Evolutionary conservation across 2,329 filamentous ascomycete species (phyloP).

Genomic region (Dendryphion nanum): DNA sequence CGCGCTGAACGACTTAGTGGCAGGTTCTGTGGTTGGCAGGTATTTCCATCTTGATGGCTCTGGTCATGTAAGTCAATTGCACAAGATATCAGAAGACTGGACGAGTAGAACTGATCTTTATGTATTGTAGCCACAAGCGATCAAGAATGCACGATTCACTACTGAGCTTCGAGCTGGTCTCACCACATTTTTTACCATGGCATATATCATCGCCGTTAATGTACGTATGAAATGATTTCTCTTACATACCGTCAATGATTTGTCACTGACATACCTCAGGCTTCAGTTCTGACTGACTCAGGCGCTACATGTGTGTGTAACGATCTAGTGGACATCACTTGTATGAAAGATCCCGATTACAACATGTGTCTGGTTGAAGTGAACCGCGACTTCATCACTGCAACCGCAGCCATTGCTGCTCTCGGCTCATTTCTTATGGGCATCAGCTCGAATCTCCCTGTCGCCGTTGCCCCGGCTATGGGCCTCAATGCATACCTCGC

Average conservation of each 20-base stretch:
- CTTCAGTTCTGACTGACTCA: conserved; percentile 49
- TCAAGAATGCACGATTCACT: conserved; percentile 74
- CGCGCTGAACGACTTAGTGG: conserved; percentile 22
- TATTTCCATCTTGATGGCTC: conserved; percentile 76
- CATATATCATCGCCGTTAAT: conserved; percentile 71
- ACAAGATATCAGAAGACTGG: conserved; percentile 2
- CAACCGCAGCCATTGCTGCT: conserved; percentile 77
- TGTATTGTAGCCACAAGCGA: conserved; percentile 59
- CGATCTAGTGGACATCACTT: conserved; percentile 57
- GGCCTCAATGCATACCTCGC: conserved; percentile 81
- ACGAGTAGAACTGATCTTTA: conserved; percentile 11
- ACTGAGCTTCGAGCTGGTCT: conserved; percentile 81
- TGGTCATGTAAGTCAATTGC: conserved; percentile 65
- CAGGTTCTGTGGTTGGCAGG: conserved; percentile 37
- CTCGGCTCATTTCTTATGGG: conserved; percentile 79
- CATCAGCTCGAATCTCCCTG: conserved; percentile 70
- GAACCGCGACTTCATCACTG: conserved; percentile 77
- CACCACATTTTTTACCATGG: conserved; percentile 64
- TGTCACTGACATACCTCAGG: conserved; percentile 21
- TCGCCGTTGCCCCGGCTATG: conserved; percentile 41
- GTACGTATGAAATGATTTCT: conserved; percentile 45
- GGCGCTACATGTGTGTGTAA: conserved; percentile 74
- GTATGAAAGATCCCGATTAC: conserved; percentile 41
- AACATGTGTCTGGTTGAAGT: conserved; percentile 43
- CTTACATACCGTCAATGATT: neutral